phyloP scores from a whole-genome alignment of 2,329 filamentous ascomycete species.

The Cladosporium sp. region DNA sequence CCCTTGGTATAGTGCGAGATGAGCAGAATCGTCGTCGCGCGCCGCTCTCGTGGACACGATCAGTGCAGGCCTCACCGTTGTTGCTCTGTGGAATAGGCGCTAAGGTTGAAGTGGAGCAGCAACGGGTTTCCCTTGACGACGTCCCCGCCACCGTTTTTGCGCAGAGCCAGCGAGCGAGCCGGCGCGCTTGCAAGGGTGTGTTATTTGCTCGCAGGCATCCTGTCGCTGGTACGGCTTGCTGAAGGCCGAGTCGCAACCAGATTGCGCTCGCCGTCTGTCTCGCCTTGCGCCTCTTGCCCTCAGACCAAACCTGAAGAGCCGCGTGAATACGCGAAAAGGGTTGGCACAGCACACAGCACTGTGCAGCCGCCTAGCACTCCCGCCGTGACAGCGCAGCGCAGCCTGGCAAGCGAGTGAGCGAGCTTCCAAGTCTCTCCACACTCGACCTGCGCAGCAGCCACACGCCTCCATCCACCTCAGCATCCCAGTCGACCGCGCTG shows the following conservation, averaged over 20 bases:
- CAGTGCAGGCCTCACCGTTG: too few relatives aligned
- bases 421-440: not conserved
- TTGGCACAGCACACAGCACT: not conserved
- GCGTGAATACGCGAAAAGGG: not conserved
- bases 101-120: not conserved
- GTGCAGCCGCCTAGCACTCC: not conserved
- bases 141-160: slow-evolving; percentile 1
- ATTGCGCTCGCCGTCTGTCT: not conserved
- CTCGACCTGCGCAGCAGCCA: not conserved
- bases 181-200: not conserved
- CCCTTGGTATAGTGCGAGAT: not conserved
- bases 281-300: not conserved
- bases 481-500: not conserved
- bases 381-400: not conserved
- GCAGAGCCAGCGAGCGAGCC: not conserved
- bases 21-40: too few relatives aligned
- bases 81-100: too few relatives aligned
- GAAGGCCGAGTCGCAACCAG: not conserved
- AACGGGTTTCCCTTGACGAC: slow-evolving; percentile 7
- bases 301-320: not conserved
- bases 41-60: too few relatives aligned
- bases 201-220: not conserved
- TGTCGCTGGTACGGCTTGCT: not conserved
- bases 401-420: not conserved
- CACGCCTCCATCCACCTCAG: not conserved